phyloP scores from a whole-genome alignment of 495 filamentous ascomycete genomes.

The Bombardia bombarda region DNA sequence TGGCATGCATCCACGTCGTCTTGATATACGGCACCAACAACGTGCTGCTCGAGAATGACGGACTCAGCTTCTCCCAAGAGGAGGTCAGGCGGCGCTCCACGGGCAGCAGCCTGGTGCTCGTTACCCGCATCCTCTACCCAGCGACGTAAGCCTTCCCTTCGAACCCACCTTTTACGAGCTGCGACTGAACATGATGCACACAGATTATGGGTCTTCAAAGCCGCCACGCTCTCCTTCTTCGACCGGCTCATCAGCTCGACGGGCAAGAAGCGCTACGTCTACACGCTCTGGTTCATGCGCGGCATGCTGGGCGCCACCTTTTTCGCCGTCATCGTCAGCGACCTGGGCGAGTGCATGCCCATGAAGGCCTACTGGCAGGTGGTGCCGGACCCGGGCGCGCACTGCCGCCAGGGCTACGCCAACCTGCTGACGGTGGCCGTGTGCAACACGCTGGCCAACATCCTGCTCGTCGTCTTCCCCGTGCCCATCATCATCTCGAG shows the following conservation, averaged over 20 bases:
- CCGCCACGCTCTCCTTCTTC: slow-evolving; percentile 82
- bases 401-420: slow-evolving; percentile 72
- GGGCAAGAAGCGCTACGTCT: slow-evolving; percentile 61
- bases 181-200: not conserved
- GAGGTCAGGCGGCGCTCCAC: slow-evolving; percentile 42
- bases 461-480: slow-evolving; percentile 79
- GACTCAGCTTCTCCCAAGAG: slow-evolving; percentile 25
- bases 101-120: slow-evolving; percentile 57
- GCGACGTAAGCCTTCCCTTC: slow-evolving; percentile 51
- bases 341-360: slow-evolving; percentile 78
- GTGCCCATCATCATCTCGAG: slow-evolving; percentile 74
- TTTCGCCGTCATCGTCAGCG: slow-evolving; percentile 64
- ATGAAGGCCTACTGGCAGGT: slow-evolving; percentile 86
- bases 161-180: too few relatives aligned
- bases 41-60: slow-evolving; percentile 27
- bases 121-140: slow-evolving; percentile 55
- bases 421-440: slow-evolving; percentile 75
- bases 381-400: slow-evolving; percentile 71
- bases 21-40: slow-evolving; percentile 89
- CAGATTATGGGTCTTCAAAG: slow-evolving; percentile 88
- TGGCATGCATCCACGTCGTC: slow-evolving; percentile 77
- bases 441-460: slow-evolving; percentile 75
- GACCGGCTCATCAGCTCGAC: slow-evolving; percentile 56
- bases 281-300: slow-evolving; percentile 58
- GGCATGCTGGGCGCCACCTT: slow-evolving; percentile 68